These are phyloP conservation scores for Sclerotinia glacialis DNA, from an alignment of 2,329 filamentous ascomycete species.

Conservation along the genomic window DNA sequence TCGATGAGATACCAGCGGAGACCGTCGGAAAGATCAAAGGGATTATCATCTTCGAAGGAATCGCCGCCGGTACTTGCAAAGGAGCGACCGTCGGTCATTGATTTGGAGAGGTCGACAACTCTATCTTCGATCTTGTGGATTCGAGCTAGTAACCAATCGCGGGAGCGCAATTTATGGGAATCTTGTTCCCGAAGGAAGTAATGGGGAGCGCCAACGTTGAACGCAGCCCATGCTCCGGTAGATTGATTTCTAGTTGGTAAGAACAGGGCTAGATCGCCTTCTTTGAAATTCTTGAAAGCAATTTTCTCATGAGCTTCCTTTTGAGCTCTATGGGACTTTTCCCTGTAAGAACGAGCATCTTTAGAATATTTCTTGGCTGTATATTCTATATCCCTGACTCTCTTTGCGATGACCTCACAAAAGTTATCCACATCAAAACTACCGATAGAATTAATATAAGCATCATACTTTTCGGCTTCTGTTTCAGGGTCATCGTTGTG, in stretches of 20 bases:
- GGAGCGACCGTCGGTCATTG: conserved; percentile 51
- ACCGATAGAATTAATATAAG: conserved; percentile 70
- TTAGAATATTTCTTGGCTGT: conserved; percentile 91
- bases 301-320: conserved; percentile 94
- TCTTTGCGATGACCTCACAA: conserved; percentile 79
- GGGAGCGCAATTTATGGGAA: conserved; percentile 73
- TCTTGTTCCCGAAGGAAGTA: conserved; percentile 96
- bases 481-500: conserved; percentile 61
- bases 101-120: conserved; percentile 86
- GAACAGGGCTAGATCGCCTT: conserved; percentile 91
- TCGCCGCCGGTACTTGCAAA: conserved; percentile 52
- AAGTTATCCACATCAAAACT: conserved; percentile 83
- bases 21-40: conserved; percentile 93
- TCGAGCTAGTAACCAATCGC: conserved; percentile 95
- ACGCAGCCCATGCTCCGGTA: conserved; percentile 93
- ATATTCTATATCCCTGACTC: conserved; percentile 90
- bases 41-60: conserved; percentile 83
- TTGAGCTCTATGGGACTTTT: conserved; percentile 76
- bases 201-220: conserved; percentile 95
- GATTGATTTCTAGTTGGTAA: conserved; percentile 91
- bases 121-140: conserved; percentile 90
- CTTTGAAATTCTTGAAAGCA: conserved; percentile 91
- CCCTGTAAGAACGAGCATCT: conserved; percentile 81
- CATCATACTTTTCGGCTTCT: conserved; percentile 71
- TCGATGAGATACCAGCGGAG: conserved; percentile 96